Evolutionary conservation across 139 green algal genomes (phyloP).

Genomic region (Coelastrella sp.): DNA sequence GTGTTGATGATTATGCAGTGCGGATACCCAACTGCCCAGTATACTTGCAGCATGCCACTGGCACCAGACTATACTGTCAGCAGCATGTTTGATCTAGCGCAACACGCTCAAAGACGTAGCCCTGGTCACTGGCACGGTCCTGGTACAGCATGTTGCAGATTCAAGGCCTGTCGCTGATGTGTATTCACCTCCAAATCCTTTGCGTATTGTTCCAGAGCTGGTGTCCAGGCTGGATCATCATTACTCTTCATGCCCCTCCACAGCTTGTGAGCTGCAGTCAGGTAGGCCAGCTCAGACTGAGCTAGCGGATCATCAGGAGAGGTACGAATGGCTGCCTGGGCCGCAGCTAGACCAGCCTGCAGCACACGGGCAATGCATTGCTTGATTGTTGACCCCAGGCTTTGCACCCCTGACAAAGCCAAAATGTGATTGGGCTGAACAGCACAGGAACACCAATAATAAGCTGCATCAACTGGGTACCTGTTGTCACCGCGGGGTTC

Average conservation of each 20-base stretch:
- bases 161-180: neutral
- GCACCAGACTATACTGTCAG: too few species aligned
- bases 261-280: neutral
- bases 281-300: neutral
- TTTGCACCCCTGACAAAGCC: too few species aligned
- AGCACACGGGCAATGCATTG: too few species aligned
- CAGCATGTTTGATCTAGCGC: too few species aligned
- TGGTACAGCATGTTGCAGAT: neutral
- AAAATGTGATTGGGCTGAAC: neutral
- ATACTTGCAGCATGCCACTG: too few species aligned
- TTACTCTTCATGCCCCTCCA: neutral
- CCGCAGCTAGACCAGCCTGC: slow-evolving; percentile 7
- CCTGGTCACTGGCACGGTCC: neutral
- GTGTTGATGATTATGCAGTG: too few species aligned
- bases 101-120: neutral
- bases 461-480: neutral
- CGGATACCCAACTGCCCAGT: too few species aligned
- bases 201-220: slow-evolving; percentile 19
- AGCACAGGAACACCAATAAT: neutral
- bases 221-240: neutral
- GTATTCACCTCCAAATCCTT: slow-evolving; percentile 7
- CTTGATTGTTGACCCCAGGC: too few species aligned
- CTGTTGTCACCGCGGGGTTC: too few species aligned
- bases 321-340: neutral
- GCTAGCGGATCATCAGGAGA: neutral